Evolutionary conservation across 805 yeast genomes (phyloP).

Genomic region (Spathaspora gorwiae): DNA sequence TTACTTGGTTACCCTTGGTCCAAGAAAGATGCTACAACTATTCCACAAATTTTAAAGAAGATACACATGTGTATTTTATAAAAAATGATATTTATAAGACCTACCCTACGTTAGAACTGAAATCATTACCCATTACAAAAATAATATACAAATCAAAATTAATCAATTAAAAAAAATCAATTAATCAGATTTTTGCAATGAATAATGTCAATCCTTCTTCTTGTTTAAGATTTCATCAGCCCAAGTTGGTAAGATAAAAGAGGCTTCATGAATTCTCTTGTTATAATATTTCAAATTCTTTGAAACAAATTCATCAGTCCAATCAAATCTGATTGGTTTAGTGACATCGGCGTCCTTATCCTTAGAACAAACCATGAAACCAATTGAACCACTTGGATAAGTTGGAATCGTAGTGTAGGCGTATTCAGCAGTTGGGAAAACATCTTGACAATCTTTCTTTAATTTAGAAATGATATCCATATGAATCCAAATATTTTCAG

Average conservation of each 20-base stretch:
- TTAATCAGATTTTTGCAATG: not conserved
- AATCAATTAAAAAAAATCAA: not conserved
- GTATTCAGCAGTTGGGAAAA: slow-evolving; percentile 89
- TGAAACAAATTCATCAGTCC: slow-evolving; percentile 57
- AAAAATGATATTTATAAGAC: not conserved
- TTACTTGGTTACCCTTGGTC: too few species aligned
- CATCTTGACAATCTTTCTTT: slow-evolving; percentile 73
- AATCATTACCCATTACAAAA: slow-evolving; percentile 3
- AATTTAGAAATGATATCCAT: slow-evolving; percentile 76
- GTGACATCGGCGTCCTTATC: slow-evolving; percentile 59
- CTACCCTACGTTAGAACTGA: not conserved
- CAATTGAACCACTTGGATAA: slow-evolving; percentile 95
- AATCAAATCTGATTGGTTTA: slow-evolving; percentile 59
- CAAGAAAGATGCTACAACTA: too few species aligned
- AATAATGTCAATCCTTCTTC: slow-evolving; percentile 8
- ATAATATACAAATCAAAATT: not conserved
- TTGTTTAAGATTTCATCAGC: slow-evolving; percentile 52
- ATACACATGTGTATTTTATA: not conserved
- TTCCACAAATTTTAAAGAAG: not conserved
- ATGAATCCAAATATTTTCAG: slow-evolving; percentile 93
- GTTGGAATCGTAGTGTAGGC: slow-evolving; percentile 94
- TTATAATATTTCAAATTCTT: slow-evolving; percentile 78
- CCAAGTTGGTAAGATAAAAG: slow-evolving; percentile 90
- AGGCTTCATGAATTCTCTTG: slow-evolving; percentile 76
- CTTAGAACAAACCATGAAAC: slow-evolving; percentile 95